Evolutionary conservation across 257 asterid genomes (phyloP).

Genomic region (Henckelia pumila): DNA sequence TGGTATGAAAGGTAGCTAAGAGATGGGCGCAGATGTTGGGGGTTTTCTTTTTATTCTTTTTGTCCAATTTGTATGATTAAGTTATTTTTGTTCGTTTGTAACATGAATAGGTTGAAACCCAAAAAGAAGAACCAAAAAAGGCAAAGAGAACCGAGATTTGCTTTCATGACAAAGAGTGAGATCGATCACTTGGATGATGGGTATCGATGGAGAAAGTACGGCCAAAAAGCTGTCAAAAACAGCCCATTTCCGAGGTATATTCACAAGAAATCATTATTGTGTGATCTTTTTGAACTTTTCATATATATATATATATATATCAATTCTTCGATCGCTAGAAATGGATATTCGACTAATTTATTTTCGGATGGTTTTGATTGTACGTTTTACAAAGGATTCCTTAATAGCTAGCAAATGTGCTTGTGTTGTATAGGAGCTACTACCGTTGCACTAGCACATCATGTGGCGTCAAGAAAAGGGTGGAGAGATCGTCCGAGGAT

Average conservation of each 20-base stretch:
- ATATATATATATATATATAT: too few relatives aligned
- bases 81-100: slow-evolving; percentile 7
- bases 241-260: slow-evolving; percentile 76
- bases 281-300: too few relatives aligned
- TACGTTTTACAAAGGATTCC: too few relatives aligned
- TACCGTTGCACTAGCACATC: slow-evolving; percentile 71
- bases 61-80: too few relatives aligned
- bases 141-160: slow-evolving; percentile 65
- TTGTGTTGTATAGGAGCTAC: slow-evolving; percentile 50
- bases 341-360: too few relatives aligned
- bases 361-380: too few relatives aligned
- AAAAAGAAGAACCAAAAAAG: slow-evolving; percentile 53
- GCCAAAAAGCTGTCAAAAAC: slow-evolving; percentile 87
- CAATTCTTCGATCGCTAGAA: too few relatives aligned
- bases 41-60: too few relatives aligned
- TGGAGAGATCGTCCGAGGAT: slow-evolving; percentile 60
- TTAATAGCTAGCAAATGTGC: too few relatives aligned
- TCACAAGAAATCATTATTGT: too few relatives aligned
- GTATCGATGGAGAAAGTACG: slow-evolving; percentile 85
- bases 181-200: slow-evolving; percentile 83
- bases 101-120: slow-evolving; percentile 48
- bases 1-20: too few relatives aligned
- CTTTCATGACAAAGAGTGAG: slow-evolving; percentile 88
- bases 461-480: slow-evolving; percentile 79
- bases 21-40: too few relatives aligned